Evolutionary conservation across 2,329 filamentous ascomycete species (phyloP), one percentile per base, ranked within the genome.

Genomic region (Ceratocystis huliohia): DNA sequence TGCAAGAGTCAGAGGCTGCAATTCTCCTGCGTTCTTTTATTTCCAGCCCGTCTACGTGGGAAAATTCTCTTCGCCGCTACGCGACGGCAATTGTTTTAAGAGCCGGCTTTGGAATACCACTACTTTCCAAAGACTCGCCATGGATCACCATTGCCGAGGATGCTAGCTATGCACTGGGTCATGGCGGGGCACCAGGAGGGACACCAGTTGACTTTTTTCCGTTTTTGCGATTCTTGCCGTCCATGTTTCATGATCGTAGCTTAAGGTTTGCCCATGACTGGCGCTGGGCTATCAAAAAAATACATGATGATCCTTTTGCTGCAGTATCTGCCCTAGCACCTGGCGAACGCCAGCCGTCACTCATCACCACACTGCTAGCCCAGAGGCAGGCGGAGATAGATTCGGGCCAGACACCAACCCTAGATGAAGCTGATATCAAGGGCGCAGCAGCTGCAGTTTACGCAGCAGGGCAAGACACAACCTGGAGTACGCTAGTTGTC

Each of bases 371-470:
- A 0, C 73, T 79, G 5, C 75, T 79, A 73, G 73, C 76, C 1
- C 74, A 78, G 61, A 74, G 78, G 3, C 74, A 74, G 1, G 72
- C 73, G 1, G 76, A 75, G 62, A 68, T 74, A 2, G 63, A 69
- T 0, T 70, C 67, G 3, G 76, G 77, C 0, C 70, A 67, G 1
- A 72, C 76, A 1, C 75, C 74, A 0, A 70, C 74, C 0, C 80
- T 80, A 72, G 73, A 73, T 0, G 75, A 77, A 45, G 68, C 78
- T 0, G 79, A 81, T 56, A 72, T 77, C 37, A 77, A 77, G 0
- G 79, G 79, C 50, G 73, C 76, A 0, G 76, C 77, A 0, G 79
- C 78, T 1, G 76, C 76, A 1, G 75, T 79, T 0, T 80, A 80
- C 33, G 79, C 77, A 0, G 77, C 77, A 0, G 77, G 77, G 0